Conservation (phyloP, 306 rosid genomes). For the Malus fusca region DNA sequence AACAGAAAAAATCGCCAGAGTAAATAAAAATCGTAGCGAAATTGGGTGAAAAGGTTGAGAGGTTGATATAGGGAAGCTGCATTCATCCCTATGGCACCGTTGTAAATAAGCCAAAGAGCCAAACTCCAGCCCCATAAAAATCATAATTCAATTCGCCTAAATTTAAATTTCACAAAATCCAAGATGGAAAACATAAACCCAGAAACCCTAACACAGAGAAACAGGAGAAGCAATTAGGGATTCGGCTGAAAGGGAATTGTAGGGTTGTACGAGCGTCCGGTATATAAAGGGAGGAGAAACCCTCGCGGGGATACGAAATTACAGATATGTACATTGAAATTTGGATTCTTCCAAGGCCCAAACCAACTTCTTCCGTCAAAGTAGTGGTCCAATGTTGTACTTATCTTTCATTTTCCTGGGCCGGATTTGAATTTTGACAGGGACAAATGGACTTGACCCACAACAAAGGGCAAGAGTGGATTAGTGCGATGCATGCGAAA, state of each 20-base stretch:
- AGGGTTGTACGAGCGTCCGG: no score
- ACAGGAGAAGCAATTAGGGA: no score
- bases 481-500: no score
- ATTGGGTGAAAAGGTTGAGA: slow-evolving; percentile 24
- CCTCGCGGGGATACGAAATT: background rate
- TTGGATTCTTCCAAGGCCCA: background rate
- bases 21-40: slow-evolving; percentile 1
- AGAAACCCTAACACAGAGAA: background rate
- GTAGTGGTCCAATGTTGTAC: background rate
- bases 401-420: background rate
- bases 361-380: background rate
- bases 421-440: background rate
- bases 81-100: slow-evolving; percentile 78
- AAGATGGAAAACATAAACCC: no score
- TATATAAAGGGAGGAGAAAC: background rate
- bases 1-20: slow-evolving; percentile 19
- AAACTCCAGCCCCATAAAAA: slow-evolving; percentile 68
- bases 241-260: background rate
- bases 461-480: background rate
- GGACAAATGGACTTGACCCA: background rate
- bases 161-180: background rate
- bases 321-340: background rate
- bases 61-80: slow-evolving; percentile 56
- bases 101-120: slow-evolving; percentile 59
- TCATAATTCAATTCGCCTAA: background rate